Evolutionary conservation across 257 asterid genomes (phyloP).

Genomic region (Ballota nigra): DNA sequence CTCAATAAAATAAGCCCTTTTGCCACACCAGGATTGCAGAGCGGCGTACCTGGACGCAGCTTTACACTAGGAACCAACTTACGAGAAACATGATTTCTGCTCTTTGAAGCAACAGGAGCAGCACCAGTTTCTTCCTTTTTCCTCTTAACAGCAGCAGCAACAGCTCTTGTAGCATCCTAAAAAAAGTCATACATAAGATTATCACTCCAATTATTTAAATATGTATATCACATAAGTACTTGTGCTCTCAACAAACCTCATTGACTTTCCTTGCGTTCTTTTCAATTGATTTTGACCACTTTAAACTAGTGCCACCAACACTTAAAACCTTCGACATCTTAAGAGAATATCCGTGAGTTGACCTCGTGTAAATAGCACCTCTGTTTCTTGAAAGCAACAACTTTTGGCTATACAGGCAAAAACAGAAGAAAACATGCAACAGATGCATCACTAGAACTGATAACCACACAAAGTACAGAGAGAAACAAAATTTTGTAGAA

Average conservation of each 20-base stretch:
- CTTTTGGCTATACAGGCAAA: conserved; percentile 52
- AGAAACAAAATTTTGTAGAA: neutral
- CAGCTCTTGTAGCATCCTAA: conserved; percentile 85
- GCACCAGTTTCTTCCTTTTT: conserved; percentile 55
- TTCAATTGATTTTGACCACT: conserved; percentile 98
- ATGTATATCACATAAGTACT: conserved; percentile 22
- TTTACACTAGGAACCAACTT: conserved; percentile 73
- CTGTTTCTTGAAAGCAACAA: conserved; percentile 64
- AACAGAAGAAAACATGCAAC: conserved; percentile 11
- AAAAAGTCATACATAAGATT: conserved; percentile 21
- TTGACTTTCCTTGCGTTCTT: conserved; percentile 65
- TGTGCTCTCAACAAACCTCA: conserved; percentile 59
- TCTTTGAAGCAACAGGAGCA: conserved; percentile 41
- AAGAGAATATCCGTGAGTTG: conserved; percentile 80
- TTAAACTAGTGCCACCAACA: conserved; percentile 76
- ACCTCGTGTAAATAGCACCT: conserved; percentile 81
- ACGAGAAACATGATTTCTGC: conserved; percentile 72
- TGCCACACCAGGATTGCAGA: conserved; percentile 82
- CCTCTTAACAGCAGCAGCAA: conserved; percentile 66
- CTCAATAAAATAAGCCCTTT: conserved; percentile 10
- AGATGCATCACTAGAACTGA: conserved; percentile 25
- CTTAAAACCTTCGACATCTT: conserved; percentile 70
- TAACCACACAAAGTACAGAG: conserved; percentile 14
- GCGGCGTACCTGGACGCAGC: conserved; percentile 74
- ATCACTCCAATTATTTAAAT: conserved; percentile 15